Conservation (phyloP, 176 grass and related monocot species). For the Oryza rufipogon region DNA sequence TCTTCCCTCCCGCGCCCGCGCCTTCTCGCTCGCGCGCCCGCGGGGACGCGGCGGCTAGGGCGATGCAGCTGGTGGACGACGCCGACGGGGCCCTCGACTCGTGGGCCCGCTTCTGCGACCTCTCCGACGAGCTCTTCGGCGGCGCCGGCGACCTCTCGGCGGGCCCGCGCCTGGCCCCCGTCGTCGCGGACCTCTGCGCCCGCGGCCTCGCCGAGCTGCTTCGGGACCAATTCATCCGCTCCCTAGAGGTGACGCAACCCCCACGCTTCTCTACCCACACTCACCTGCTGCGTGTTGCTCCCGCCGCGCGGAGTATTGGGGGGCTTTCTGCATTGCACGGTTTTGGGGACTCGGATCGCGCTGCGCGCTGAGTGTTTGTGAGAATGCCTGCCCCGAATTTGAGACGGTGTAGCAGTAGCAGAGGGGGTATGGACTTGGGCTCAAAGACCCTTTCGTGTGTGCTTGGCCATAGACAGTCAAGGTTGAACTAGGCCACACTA, state of each 20-base stretch:
- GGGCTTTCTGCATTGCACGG: neutral
- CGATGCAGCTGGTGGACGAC: conserved; percentile 51
- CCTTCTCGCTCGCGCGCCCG: neutral
- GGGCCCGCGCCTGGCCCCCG: conserved; percentile 46
- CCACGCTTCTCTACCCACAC: too few species aligned
- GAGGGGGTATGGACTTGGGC: neutral
- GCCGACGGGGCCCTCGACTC: conserved; percentile 52
- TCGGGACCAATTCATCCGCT: conserved; percentile 77
- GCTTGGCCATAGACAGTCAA: neutral
- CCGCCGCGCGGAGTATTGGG: neutral
- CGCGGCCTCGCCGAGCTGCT: conserved; percentile 64
- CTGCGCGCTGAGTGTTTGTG: conserved; percentile 42
- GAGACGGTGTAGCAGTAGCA: neutral
- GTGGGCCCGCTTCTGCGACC: conserved; percentile 67
- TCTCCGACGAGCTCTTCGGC: conserved; percentile 54
- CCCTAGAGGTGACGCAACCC: conserved; percentile 58
- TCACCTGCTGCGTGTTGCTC: neutral
- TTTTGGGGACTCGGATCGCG: neutral
- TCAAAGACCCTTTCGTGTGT: neutral
- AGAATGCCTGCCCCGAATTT: conserved; percentile 33
- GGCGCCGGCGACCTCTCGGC: conserved; percentile 49
- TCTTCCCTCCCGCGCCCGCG: neutral
- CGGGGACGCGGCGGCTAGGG: neutral
- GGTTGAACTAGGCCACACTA: too few species aligned
- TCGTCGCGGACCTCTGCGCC: conserved; percentile 54